These are phyloP conservation scores for Artemisia argyi DNA, from an alignment of 129 eudicot genomes.

Conservation along the genomic window DNA sequence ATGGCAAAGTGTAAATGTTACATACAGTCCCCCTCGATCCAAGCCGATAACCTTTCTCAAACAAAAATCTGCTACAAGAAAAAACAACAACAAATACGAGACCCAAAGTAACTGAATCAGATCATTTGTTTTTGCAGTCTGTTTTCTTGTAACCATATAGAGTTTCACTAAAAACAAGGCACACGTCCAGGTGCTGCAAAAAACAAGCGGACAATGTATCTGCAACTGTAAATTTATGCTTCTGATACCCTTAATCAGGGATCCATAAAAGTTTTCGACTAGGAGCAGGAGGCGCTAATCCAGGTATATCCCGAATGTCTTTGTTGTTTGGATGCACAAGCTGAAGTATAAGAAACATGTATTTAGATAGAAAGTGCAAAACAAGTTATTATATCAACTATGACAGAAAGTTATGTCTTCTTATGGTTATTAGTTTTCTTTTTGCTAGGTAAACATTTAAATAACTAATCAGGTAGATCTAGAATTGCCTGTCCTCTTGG, in stretches of 20 bases:
- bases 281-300: slow-evolving; percentile 93
- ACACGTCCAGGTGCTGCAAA: neutral
- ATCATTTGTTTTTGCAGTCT: slow-evolving; percentile 11
- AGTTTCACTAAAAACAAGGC: slow-evolving; percentile 14
- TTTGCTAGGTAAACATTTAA: too few species aligned
- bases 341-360: slow-evolving; percentile 36
- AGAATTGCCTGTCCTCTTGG: too few species aligned
- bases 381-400: neutral
- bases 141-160: slow-evolving; percentile 7
- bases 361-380: neutral
- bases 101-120: neutral
- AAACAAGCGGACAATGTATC: slow-evolving; percentile 1
- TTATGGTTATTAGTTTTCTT: neutral
- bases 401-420: neutral
- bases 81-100: neutral
- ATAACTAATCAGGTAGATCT: neutral
- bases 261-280: slow-evolving; percentile 66
- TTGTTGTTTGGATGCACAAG: slow-evolving; percentile 76
- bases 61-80: slow-evolving; percentile 15
- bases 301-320: slow-evolving; percentile 81
- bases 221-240: slow-evolving; percentile 12
- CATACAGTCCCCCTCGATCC: slow-evolving; percentile 28
- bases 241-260: slow-evolving; percentile 27
- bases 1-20: slow-evolving; percentile 23
- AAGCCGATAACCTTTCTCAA: slow-evolving; percentile 24